A percentile compares a stretch with the other conserved stretches of the same genome.
phyloP scores from a whole-genome alignment of 1,284 basidiomycete genomes.

The Hypsizygus ulmarius region DNA sequence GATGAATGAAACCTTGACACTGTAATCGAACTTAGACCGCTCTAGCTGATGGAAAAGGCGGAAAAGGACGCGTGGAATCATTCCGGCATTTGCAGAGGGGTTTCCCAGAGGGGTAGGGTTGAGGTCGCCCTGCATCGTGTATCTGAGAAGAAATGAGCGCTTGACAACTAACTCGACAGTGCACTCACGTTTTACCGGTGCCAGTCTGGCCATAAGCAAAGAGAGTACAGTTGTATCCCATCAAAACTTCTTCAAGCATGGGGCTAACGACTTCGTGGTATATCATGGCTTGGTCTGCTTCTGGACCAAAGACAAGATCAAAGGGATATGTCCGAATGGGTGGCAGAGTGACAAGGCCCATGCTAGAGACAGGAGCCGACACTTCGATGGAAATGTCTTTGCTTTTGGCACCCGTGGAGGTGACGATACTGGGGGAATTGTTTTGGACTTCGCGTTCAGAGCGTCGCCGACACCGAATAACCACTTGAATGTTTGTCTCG shows the following conservation, averaged over 20 bases:
- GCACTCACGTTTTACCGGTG: slow-evolving; percentile 95
- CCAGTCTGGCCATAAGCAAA: slow-evolving; percentile 99
- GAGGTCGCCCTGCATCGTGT: slow-evolving; percentile 95
- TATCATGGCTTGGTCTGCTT: slow-evolving; percentile 94
- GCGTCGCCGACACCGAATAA: slow-evolving; percentile 79
- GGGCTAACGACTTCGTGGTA: slow-evolving; percentile 93
- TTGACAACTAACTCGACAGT: neutral
- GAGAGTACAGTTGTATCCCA: slow-evolving; percentile 97
- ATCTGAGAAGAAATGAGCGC: slow-evolving; percentile 43
- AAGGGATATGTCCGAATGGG: slow-evolving; percentile 87
- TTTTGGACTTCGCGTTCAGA: slow-evolving; percentile 83
- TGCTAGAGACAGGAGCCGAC: slow-evolving; percentile 55
- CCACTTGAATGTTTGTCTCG: slow-evolving; percentile 87
- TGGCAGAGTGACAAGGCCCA: slow-evolving; percentile 65
- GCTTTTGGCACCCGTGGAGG: slow-evolving; percentile 68
- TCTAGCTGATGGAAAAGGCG: slow-evolving; percentile 91
- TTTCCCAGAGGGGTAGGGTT: slow-evolving; percentile 81
- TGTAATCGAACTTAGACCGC: slow-evolving; percentile 75
- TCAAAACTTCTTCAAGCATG: slow-evolving; percentile 90
- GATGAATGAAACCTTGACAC: slow-evolving; percentile 92
- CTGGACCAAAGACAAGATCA: slow-evolving; percentile 93
- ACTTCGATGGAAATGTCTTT: slow-evolving; percentile 82
- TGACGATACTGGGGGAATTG: slow-evolving; percentile 81
- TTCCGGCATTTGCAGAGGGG: slow-evolving; percentile 88
- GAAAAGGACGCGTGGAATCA: slow-evolving; percentile 96